Base-by-base conservation (phyloP, 345 rosid genomes). In the Citrus maxima region DNA sequence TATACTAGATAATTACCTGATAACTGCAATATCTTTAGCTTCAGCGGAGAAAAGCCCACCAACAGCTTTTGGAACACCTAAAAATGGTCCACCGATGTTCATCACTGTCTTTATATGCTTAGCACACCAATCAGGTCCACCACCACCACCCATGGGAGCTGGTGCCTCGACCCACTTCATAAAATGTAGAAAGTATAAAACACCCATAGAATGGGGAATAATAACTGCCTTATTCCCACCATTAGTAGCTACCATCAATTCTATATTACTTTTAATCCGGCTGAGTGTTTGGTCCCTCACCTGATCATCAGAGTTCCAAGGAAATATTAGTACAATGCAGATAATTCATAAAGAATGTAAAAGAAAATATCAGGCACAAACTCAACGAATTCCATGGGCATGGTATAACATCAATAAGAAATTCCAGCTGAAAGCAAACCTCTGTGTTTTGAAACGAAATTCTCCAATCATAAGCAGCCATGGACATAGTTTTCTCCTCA, bases 151-250 rank as follows among this genome's bases (percentile, higher is more conserved):
- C 93, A 92, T 84, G 25, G 98, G 98, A 87, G 93, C 91, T 32
- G 99, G 99, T 80, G 95, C 90, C 88, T 96, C 99, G 7, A 96
- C 98, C 99, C 99, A 96, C 83, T 96, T 96, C 98, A 96, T 93
- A 81, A 96, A 96, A 82, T 96, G 99, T 38, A 92, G 87, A 78
- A 96, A 92, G 85, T 94, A 94, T 77, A 93, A 80, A 77, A 83
- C 99, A 69, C 99, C 99, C 99, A 96, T 96, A 58, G 99, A 94
- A 85, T 94, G 99, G 3, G 99, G 99, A 85, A 96, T 82, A 65
- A 91, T 88, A 65, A 96, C 98, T 6, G 94, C 99, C 78, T 90
- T 96, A 51, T 85, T 87, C 12, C 95, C 98, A 66, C 94, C 93
- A 64, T 85, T 94, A 42, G 94, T 92, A 30, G 93, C 88, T 78